Conservation (phyloP, 1,139 yeast species). For the Hansenula anomala region DNA sequence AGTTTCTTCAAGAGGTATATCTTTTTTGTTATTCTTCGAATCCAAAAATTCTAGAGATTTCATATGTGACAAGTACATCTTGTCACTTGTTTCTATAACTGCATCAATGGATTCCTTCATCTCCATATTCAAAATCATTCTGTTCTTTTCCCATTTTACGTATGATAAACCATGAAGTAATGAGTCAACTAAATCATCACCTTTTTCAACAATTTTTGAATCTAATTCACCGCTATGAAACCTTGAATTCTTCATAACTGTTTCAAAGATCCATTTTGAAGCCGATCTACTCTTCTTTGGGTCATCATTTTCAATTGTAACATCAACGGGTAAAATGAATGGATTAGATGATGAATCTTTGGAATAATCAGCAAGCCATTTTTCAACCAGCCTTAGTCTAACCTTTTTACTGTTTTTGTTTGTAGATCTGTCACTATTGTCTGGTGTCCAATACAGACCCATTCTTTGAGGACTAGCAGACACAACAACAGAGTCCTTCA, state of each 20-base stretch:
- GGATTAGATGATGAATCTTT: not conserved
- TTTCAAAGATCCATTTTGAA: not conserved
- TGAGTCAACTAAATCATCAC: slow-evolving; percentile 60
- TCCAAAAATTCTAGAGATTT: too few relatives aligned
- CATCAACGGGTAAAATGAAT: not conserved
- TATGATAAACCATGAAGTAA: slow-evolving; percentile 53
- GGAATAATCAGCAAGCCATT: slow-evolving; percentile 11
- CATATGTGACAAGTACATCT: too few relatives aligned
- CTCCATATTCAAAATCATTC: slow-evolving; percentile 1
- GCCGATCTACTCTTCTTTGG: not conserved
- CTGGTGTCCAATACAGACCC: slow-evolving; percentile 33
- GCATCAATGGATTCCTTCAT: too few relatives aligned
- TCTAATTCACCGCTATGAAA: not conserved
- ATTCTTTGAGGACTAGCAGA: slow-evolving; percentile 36
- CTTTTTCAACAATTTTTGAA: slow-evolving; percentile 31
- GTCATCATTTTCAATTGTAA: not conserved
- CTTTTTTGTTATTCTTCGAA: too few relatives aligned
- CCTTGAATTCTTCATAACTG: not conserved
- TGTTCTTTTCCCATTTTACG: slow-evolving; percentile 41
- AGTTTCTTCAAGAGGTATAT: too few relatives aligned
- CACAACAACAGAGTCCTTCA: slow-evolving; percentile 14
- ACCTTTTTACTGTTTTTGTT: slow-evolving; percentile 10
- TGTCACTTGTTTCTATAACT: too few relatives aligned
- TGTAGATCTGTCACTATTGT: slow-evolving; percentile 4
- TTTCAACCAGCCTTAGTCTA: slow-evolving; percentile 14